Conservation (phyloP, 441 rosid genomes). For the Flueggea neowawraea region DNA sequence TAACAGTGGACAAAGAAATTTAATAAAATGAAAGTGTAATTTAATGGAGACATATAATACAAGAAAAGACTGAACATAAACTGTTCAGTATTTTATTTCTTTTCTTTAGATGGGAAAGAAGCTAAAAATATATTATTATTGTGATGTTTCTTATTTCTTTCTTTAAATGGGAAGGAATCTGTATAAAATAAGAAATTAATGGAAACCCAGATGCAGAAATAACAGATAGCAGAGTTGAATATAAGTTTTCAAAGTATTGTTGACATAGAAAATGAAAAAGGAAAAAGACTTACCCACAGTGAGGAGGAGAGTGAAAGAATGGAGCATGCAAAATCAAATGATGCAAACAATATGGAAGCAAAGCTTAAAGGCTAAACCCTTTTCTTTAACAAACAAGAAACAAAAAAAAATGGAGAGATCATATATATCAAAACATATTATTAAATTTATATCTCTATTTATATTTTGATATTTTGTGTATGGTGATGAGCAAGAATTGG, state of each 20-base stretch:
- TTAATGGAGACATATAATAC: too few relatives aligned
- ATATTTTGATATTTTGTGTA: too few relatives aligned
- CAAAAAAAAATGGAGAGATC: conserved; percentile 11
- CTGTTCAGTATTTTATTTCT: too few relatives aligned
- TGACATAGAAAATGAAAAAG: too few relatives aligned
- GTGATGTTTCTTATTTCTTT: too few relatives aligned
- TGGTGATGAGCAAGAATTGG: too few relatives aligned
- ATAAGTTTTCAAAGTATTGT: neutral
- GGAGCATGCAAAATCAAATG: neutral
- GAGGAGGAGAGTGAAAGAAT: conserved; percentile 31
- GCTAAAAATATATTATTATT: too few relatives aligned
- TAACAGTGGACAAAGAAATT: too few relatives aligned
- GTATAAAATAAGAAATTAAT: neutral
- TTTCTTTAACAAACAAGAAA: conserved; percentile 9
- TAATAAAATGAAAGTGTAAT: too few relatives aligned
- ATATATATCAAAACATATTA: conserved; percentile 6
- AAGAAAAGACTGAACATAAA: too few relatives aligned
- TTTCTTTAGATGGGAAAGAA: too few relatives aligned
- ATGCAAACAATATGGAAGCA: conserved; percentile 15
- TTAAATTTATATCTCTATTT: conserved; percentile 8
- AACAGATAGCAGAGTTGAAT: conserved; percentile 26
- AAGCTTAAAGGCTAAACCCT: conserved; percentile 24
- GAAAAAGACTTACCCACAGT: conserved; percentile 41
- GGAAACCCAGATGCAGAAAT: conserved; percentile 62
- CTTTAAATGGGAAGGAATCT: too few relatives aligned